Conservation (phyloP, 1,284 basidiomycete species). For the Rhodotorula sp. region DNA sequence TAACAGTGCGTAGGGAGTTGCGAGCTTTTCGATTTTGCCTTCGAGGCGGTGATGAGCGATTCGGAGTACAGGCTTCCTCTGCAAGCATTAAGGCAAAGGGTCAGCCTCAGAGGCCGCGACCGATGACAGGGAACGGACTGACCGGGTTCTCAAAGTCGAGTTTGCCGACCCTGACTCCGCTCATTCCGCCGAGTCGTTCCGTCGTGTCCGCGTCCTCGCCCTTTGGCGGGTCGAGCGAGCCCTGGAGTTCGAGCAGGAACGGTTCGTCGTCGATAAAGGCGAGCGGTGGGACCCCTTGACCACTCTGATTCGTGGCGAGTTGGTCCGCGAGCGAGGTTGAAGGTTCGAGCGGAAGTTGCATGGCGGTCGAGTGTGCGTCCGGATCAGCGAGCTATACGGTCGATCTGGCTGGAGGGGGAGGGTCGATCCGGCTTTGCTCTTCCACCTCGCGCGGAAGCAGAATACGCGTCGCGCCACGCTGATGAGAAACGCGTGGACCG, state of each 20-base stretch:
- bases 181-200: neutral
- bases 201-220: conserved; percentile 5
- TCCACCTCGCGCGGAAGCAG: too few species aligned
- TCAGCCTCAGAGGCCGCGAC: neutral
- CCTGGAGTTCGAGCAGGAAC: conserved; percentile 44
- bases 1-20: conserved; percentile 40
- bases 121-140: neutral
- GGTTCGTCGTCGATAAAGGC: conserved; percentile 40
- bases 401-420: neutral
- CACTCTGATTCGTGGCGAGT: neutral
- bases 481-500: neutral
- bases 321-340: neutral
- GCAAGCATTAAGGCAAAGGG: neutral
- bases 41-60: conserved; percentile 44
- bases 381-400: neutral
- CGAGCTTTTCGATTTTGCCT: conserved; percentile 42
- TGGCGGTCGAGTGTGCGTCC: neutral
- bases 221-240: conserved; percentile 34
- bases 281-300: conserved; percentile 24
- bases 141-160: conserved; percentile 43
- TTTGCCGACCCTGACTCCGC: conserved; percentile 39
- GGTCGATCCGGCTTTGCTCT: too few species aligned
- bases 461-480: neutral
- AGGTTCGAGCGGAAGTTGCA: conserved; percentile 8
- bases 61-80: conserved; percentile 42